Conservation (phyloP, 495 filamentous ascomycete species). For the Cercophora samala region DNA sequence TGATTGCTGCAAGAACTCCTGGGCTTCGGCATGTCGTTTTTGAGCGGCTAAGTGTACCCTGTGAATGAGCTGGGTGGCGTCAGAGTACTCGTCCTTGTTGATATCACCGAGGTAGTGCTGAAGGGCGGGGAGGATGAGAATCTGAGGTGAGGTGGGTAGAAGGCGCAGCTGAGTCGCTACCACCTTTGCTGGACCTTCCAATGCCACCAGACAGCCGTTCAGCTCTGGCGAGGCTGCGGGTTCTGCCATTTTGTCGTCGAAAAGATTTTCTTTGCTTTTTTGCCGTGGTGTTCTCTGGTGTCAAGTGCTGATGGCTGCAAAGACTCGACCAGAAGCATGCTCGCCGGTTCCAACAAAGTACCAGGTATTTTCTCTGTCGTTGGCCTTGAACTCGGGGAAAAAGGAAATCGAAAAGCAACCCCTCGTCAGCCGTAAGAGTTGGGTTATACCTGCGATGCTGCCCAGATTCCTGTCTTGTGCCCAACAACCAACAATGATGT, state of each 20-base stretch:
- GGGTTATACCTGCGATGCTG: background rate
- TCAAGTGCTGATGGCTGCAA: background rate
- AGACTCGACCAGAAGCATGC: background rate
- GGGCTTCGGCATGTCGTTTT: conserved; percentile 41
- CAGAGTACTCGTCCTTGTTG: conserved; percentile 25
- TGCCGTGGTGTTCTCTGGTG: background rate
- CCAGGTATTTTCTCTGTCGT: background rate
- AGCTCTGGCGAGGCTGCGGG: conserved; percentile 18
- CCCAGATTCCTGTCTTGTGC: background rate
- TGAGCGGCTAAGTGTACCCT: conserved; percentile 41
- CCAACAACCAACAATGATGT: conserved; percentile 11
- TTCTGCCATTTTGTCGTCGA: conserved; percentile 13
- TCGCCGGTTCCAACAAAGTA: background rate
- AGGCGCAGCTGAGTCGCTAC: conserved; percentile 51
- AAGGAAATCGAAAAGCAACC: background rate
- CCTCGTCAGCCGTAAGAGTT: background rate
- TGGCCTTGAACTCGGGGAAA: background rate
- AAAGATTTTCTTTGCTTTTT: background rate
- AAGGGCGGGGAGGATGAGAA: conserved; percentile 46
- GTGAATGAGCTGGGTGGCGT: conserved; percentile 40
- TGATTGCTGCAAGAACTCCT: conserved; percentile 43
- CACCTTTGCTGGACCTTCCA: conserved; percentile 48
- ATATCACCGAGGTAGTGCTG: conserved; percentile 35
- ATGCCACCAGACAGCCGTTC: conserved; percentile 48
- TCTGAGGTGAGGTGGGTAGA: conserved; percentile 47